phyloP scores from a whole-genome alignment of 1,284 basidiomycete species.

The Tilletia indica region DNA sequence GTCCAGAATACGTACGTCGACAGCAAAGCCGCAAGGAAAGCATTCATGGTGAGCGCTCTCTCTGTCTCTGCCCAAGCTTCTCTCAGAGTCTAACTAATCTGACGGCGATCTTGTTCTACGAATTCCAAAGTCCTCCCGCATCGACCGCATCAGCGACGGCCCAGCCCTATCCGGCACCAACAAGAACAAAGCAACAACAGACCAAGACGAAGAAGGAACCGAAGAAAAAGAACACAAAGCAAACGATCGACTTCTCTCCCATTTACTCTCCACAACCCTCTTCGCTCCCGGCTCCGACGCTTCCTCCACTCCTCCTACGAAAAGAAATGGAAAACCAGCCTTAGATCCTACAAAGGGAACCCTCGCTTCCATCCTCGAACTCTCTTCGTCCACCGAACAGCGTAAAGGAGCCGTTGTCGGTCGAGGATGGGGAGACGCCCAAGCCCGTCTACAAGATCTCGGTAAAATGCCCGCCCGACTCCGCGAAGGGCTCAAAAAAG shows the following conservation, averaged over 20 bases:
- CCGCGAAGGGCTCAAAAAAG: conserved; percentile 40
- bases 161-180: background rate
- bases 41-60: conserved; percentile 1
- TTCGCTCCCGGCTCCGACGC: conserved; percentile 45
- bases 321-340: conserved; percentile 30
- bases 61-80: background rate
- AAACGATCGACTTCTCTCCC: conserved; percentile 49
- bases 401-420: conserved; percentile 37
- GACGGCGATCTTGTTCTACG: too few species aligned
- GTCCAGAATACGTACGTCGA: conserved; percentile 7
- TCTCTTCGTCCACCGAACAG: conserved; percentile 21
- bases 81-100: too few species aligned
- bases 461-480: conserved; percentile 46
- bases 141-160: background rate
- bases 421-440: conserved; percentile 44
- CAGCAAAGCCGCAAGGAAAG: conserved; percentile 8
- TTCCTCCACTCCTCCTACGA: conserved; percentile 33
- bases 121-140: background rate
- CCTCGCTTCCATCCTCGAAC: conserved; percentile 36
- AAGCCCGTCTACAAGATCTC: conserved; percentile 40
- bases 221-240: conserved; percentile 45
- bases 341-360: conserved; percentile 28
- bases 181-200: conserved; percentile 14
- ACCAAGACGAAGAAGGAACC: conserved; percentile 29
- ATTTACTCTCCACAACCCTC: conserved; percentile 50